Base-by-base conservation (phyloP, 352 stramenopile species). In the Phytophthora lateralis region DNA sequence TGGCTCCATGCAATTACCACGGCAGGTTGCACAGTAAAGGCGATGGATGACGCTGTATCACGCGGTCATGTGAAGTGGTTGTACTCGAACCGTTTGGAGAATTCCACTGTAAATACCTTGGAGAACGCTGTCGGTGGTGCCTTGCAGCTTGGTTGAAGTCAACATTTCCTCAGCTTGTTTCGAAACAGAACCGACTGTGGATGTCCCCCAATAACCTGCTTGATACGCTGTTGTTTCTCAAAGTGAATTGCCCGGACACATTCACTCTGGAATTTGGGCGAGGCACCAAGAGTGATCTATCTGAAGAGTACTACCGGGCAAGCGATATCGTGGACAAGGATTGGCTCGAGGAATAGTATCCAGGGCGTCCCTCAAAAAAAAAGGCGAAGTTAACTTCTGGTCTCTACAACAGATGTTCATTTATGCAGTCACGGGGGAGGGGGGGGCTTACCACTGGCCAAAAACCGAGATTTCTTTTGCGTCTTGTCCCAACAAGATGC, bases 121-220 rank as follows among this genome's bases (percentile, higher is more conserved):
- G 45, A 52, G 18, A 52, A 52, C 10, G 26, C 45, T 18, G 26
- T 39, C 17, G 45, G 45, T 11, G 8, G 17, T 26, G 27, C 6
- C 15, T 52, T 52, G 45, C 45, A 37, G 35, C 11, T 6, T 53
- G 46, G 29, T 14, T 53, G 26, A 27, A 12, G 10, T 17, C 6
- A 29, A 17, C 27, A n/a, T 30, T 29, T 11, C 46, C 29, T 9
- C 24, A 41, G n/a, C 30, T 29, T 21, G 46, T 53, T 39, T 24
- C 46, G 12, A 17, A 20, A 4, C 26, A 27, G 9, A 41, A 42
- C 17, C 27, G 46, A 15, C 17, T 53, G n/a, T 53, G 46, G 46
- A 39, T 38, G 29, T 53, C 14, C 18, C 46, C 46, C 6, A 34
- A 53, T n/a, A 53, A 53, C 11, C n/a, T 53, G 26, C 42, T 53